Percentiles rank a stretch among this genome's conserved stretches.
These are phyloP conservation scores for Polychytrium aggregatum DNA, from an alignment of 192 early-diverging fungal species.

Conservation along the genomic window DNA sequence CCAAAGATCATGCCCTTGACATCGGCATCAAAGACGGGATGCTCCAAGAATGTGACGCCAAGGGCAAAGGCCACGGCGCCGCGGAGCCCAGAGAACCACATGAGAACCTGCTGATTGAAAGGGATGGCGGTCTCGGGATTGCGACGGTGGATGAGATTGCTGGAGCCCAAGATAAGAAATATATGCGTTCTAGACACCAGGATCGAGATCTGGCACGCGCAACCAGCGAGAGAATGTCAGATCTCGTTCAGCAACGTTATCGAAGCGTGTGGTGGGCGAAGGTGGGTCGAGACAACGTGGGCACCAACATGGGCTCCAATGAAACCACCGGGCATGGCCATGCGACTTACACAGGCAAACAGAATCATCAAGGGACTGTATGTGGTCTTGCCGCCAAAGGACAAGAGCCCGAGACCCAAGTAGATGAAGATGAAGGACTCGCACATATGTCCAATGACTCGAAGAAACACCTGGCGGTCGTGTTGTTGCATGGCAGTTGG, in stretches of 20 bases:
- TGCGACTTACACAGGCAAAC: constrained; percentile 28
- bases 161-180: constrained; percentile 36
- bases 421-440: constrained; percentile 53
- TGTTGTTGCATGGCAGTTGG: too few species aligned
- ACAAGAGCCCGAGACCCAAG: constrained; percentile 44
- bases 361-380: constrained; percentile 36
- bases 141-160: constrained; percentile 19
- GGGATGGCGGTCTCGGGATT: constrained; percentile 22
- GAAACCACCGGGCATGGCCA: too few species aligned
- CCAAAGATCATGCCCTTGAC: constrained; percentile 47
- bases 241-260: not conserved
- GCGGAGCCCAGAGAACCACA: constrained; percentile 51
- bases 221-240: too few species aligned
- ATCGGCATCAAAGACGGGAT: constrained; percentile 30
- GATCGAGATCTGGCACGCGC: constrained; percentile 40
- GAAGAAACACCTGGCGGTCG: constrained; percentile 32
- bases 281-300: too few species aligned
- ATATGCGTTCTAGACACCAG: constrained; percentile 41
- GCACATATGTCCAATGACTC: constrained; percentile 36
- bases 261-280: too few species aligned
- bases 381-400: constrained; percentile 30
- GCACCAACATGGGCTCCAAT: too few species aligned
- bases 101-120: constrained; percentile 35
- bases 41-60: constrained; percentile 43
- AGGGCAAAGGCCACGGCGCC: constrained; percentile 54